Evolutionary conservation across 495 filamentous ascomycete species (phyloP).

Genomic region (Talaromyces ruber): DNA sequence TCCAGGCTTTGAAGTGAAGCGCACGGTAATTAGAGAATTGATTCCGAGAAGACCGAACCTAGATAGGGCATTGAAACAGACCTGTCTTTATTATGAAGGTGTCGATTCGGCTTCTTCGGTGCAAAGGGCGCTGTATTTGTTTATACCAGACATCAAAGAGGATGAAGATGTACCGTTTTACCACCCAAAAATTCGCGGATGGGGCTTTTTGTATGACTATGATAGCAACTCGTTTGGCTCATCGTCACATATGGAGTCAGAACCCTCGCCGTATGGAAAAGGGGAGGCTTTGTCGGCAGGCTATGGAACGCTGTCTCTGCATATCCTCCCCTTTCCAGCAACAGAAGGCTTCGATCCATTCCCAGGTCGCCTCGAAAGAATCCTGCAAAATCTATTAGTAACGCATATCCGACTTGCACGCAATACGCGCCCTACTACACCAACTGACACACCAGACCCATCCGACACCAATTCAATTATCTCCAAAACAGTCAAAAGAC

Average conservation of each 20-base stretch:
- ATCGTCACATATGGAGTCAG: neutral
- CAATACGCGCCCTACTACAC: conserved; percentile 39
- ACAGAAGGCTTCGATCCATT: conserved; percentile 17
- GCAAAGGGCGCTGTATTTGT: conserved; percentile 55
- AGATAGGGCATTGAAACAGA: conserved; percentile 68
- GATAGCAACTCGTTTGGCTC: neutral
- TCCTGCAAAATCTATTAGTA: conserved; percentile 58
- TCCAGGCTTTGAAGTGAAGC: conserved; percentile 43
- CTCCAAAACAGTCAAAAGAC: conserved; percentile 18
- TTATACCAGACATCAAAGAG: conserved; percentile 61
- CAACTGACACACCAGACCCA: neutral
- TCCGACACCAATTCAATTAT: neutral
- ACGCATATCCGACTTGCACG: conserved; percentile 71
- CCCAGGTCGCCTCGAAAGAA: conserved; percentile 53
- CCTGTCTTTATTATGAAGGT: conserved; percentile 57
- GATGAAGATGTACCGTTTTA: conserved; percentile 71
- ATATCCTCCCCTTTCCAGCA: conserved; percentile 19
- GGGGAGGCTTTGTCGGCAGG: conserved; percentile 1
- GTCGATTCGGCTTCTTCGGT: neutral
- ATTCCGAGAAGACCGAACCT: conserved; percentile 73
- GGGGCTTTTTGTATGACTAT: conserved; percentile 69
- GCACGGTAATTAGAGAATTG: conserved; percentile 62
- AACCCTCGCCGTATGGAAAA: neutral
- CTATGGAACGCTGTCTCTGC: conserved; percentile 19
- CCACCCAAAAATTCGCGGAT: conserved; percentile 62